Percentiles rank a stretch among this genome's conserved stretches.
Evolutionary conservation across 306 rosid species (phyloP).

Genomic region (Pyrus betulifolia): DNA sequence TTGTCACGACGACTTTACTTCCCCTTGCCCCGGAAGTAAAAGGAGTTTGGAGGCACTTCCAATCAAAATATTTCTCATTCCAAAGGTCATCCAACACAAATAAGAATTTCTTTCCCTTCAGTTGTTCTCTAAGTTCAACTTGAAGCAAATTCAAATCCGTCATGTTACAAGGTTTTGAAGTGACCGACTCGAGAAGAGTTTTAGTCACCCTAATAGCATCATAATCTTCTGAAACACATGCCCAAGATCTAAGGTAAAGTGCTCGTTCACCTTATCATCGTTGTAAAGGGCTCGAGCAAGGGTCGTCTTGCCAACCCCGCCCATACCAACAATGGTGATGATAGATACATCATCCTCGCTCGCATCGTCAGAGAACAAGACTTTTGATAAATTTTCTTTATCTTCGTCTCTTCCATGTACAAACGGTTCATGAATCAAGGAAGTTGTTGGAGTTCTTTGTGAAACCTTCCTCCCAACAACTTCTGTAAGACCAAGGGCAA

Average conservation of each 20-base stretch:
- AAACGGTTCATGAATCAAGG: too few species aligned
- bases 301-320: neutral
- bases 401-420: too few species aligned
- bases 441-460: too few species aligned
- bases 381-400: too few species aligned
- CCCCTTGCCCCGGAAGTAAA: neutral
- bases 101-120: neutral
- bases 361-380: neutral
- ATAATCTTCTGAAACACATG: neutral
- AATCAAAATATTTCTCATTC: neutral
- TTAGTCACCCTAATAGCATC: neutral
- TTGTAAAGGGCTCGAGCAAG: neutral
- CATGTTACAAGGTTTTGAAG: neutral
- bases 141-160: neutral
- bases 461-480: neutral
- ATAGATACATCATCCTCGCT: neutral
- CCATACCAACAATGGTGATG: neutral
- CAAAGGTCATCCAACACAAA: neutral
- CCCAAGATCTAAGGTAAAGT: neutral
- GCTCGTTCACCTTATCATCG: neutral
- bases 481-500: neutral
- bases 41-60: neutral
- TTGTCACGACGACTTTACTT: slow-evolving; percentile 7
- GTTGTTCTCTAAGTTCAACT: neutral
- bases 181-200: neutral